Evolutionary conservation across 192 early-diverging fungal genomes (phyloP).

Genomic region (Jimgerdemannia lactiflua): DNA sequence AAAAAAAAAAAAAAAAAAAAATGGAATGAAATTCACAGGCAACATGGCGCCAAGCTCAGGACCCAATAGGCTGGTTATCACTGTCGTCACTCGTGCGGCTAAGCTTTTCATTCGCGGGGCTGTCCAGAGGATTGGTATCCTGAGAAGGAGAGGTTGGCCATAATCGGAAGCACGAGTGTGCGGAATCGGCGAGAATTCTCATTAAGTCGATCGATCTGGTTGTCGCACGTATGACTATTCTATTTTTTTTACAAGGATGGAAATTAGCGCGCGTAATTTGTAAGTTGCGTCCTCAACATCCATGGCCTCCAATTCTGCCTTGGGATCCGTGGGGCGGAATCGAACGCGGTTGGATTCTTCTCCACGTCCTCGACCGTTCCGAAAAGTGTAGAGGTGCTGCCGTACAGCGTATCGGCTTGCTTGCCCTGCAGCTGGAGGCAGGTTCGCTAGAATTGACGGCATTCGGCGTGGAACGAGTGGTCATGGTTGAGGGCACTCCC

Average conservation of each 20-base stretch:
- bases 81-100: neutral
- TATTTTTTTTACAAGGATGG: neutral
- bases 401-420: neutral
- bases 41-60: too few species aligned
- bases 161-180: neutral
- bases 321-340: neutral
- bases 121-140: neutral
- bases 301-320: neutral
- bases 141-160: neutral
- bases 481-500: neutral
- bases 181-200: neutral
- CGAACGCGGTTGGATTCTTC: neutral
- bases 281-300: neutral
- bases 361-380: neutral
- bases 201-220: neutral
- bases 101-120: neutral
- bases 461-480: neutral
- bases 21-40: too few species aligned
- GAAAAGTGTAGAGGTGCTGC: neutral
- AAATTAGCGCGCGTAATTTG: neutral
- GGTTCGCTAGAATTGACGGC: neutral
- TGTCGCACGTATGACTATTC: neutral
- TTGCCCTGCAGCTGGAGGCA: neutral
- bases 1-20: too few species aligned
- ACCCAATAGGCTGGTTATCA: neutral